These are phyloP conservation scores for Lentinula edodes DNA, from an alignment of 768 basidiomycete species.

Conservation along the genomic window DNA sequence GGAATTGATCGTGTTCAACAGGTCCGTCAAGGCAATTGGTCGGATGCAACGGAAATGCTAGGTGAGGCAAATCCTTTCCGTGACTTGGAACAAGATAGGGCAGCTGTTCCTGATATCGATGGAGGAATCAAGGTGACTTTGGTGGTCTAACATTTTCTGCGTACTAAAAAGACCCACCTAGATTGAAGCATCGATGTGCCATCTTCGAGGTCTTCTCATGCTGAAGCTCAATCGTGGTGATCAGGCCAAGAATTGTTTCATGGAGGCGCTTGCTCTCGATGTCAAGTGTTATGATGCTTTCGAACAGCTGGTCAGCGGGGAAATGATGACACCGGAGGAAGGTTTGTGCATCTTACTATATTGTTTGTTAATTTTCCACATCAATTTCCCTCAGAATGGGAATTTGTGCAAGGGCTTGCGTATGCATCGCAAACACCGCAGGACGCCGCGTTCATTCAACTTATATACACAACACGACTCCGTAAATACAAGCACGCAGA, in stretches of 20 bases:
- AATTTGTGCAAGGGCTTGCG: conserved; percentile 81
- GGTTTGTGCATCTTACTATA: conserved; percentile 40
- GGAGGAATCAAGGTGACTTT: conserved; percentile 86
- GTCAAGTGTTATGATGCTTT: conserved; percentile 98
- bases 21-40: conserved; percentile 88
- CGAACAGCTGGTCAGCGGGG: conserved; percentile 80
- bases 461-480: conserved; percentile 89
- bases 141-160: neutral
- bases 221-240: conserved; percentile 88
- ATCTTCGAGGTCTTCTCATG: conserved; percentile 89
- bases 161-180: conserved; percentile 21
- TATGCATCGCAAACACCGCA: conserved; percentile 81
- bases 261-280: conserved; percentile 92
- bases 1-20: conserved; percentile 14
- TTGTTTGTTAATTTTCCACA: neutral
- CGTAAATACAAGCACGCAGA: conserved; percentile 83
- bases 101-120: conserved; percentile 74
- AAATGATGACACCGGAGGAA: conserved; percentile 96
- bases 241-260: conserved; percentile 89
- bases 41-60: conserved; percentile 86
- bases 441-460: conserved; percentile 85
- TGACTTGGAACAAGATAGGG: conserved; percentile 60
- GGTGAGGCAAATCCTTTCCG: conserved; percentile 90
- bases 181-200: conserved; percentile 98
- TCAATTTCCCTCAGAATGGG: conserved; percentile 68